Conservation (phyloP, 1,284 basidiomycete species). For the Phylloboletellus chloephorus region DNA sequence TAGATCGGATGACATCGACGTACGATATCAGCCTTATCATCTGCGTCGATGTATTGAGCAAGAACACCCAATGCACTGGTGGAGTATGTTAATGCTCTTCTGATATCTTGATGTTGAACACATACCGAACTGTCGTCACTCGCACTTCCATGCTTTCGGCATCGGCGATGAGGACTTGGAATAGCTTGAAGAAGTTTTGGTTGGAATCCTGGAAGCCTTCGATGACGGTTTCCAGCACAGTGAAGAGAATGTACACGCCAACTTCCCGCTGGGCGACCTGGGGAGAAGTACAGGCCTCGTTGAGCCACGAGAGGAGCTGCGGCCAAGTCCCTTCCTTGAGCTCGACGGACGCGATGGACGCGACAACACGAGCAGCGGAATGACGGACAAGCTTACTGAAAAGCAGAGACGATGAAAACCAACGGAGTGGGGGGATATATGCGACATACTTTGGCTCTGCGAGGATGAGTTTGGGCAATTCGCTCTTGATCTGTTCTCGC, state of each 20-base stretch:
- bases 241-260: conserved; percentile 87
- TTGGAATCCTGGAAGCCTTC: conserved; percentile 82
- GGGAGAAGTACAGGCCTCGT: conserved; percentile 70
- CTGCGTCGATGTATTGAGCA: conserved; percentile 87
- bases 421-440: neutral
- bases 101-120: neutral
- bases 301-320: conserved; percentile 84
- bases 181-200: conserved; percentile 78
- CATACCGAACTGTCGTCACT: conserved; percentile 80
- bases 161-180: conserved; percentile 76
- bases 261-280: conserved; percentile 82
- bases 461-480: conserved; percentile 77
- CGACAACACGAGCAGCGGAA: conserved; percentile 87
- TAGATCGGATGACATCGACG: conserved; percentile 27
- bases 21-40: conserved; percentile 86
- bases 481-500: conserved; percentile 82
- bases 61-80: conserved; percentile 82
- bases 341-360: conserved; percentile 90
- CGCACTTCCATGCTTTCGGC: conserved; percentile 88
- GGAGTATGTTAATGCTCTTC: conserved; percentile 8
- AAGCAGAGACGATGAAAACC: conserved; percentile 10
- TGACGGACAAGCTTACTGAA: conserved; percentile 81
- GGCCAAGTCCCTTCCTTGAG: conserved; percentile 82
- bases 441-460: conserved; percentile 69
- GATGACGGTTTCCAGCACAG: conserved; percentile 88